Conservation (phyloP, 2,329 filamentous ascomycete genomes). For the Paramyrothecium sp. region DNA sequence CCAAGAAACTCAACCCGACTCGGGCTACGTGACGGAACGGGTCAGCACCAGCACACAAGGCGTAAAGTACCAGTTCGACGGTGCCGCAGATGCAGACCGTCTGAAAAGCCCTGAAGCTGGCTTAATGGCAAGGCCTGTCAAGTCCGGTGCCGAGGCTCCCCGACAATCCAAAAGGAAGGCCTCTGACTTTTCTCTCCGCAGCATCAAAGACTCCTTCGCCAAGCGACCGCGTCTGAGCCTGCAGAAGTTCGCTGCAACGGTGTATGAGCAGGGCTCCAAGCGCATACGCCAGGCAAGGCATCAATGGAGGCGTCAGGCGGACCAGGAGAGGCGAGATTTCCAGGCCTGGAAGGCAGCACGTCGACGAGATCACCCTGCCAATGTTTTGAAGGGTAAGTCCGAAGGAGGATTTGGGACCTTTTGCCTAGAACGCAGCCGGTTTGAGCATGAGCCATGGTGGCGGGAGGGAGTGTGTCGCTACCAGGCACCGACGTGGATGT, state of each 20-base stretch:
- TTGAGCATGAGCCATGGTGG: conserved; percentile 31
- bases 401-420: conserved; percentile 20
- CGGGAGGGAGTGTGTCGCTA: conserved; percentile 30
- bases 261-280: conserved; percentile 21
- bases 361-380: conserved; percentile 18
- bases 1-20: conserved; percentile 18
- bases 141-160: conserved; percentile 5
- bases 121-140: not conserved
- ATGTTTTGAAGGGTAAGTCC: conserved; percentile 19
- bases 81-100: conserved; percentile 13
- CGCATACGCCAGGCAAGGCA: conserved; percentile 22
- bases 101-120: conserved; percentile 12
- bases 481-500: conserved; percentile 29
- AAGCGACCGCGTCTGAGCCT: conserved; percentile 24
- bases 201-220: conserved; percentile 19
- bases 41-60: conserved; percentile 2
- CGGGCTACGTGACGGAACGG: not conserved
- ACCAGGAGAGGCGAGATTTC: conserved; percentile 21
- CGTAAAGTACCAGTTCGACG: conserved; percentile 20
- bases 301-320: conserved; percentile 22
- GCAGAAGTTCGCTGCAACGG: conserved; percentile 24
- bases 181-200: conserved; percentile 27
- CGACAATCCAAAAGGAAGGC: conserved; percentile 27
- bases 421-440: conserved; percentile 17
- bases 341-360: conserved; percentile 25